Evolutionary conservation across 106 monocot genomes (phyloP), one percentile per base, ranked within the genome.

Genomic region (Ottelia alismoides): DNA sequence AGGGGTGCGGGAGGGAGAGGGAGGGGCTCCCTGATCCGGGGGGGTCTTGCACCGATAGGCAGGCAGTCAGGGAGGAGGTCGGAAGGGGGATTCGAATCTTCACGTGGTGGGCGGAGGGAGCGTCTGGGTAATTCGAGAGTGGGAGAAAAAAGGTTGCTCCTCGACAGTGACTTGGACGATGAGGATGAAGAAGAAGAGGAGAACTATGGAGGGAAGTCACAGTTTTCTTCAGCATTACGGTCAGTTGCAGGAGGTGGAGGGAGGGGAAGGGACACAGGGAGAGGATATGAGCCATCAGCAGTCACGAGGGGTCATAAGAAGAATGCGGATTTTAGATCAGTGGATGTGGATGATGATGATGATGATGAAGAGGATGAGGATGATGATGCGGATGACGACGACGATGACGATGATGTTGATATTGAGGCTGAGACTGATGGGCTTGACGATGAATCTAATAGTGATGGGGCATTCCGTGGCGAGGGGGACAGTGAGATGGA

Each of bases 151-250:
- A 47, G 53, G 25, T 68, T 16, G 6, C 40, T 43, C 40, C 40
- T 68, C 40, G 73, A 32, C 2, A 67, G 66, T 12, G 71, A 53
- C 44, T 35, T 19, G n/a, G 76, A 61, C 22, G 69, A 65, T 7
- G 71, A 68, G 6, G 67, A 74, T 0, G 75, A 76, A 4, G 84
- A 75, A 1, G 62, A 70, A 2, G 65, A 58, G 3, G 58, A 60
- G 22, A 53, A 43, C 3, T 14, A n/a, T 30, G 44, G n/a, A n/a
- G n/a, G n/a, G n/a, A n/a, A n/a, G n/a, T n/a, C n/a, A n/a, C n/a
- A n/a, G n/a, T n/a, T n/a, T n/a, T n/a, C n/a, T n/a, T n/a, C n/a
- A n/a, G n/a, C n/a, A n/a, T n/a, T n/a, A n/a, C n/a, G n/a, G n/a
- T n/a, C n/a, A n/a, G n/a, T n/a, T n/a, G n/a, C n/a, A n/a, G n/a